Conservation (phyloP, 2,329 filamentous ascomycete genomes). For the Paecilomyces sp. region DNA sequence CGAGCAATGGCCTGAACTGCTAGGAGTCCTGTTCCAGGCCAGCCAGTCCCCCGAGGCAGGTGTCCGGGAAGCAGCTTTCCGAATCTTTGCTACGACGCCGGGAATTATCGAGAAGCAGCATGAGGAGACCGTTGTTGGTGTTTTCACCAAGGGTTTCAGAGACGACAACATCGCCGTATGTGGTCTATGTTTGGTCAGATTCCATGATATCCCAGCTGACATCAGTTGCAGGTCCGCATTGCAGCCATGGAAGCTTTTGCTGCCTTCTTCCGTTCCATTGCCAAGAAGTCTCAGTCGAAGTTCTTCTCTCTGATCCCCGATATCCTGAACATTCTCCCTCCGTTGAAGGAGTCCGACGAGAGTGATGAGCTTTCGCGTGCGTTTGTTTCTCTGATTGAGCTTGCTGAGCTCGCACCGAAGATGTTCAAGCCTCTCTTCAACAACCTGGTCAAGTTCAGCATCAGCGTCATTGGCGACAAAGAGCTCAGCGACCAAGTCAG, state of each 20-base stretch:
- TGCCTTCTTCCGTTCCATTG: constrained; percentile 86
- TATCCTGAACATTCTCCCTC: constrained; percentile 87
- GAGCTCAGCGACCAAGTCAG: constrained; percentile 82
- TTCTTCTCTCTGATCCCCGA: constrained; percentile 84
- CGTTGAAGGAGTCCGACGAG: constrained; percentile 84
- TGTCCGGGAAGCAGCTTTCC: constrained; percentile 86
- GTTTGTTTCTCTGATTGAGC: constrained; percentile 82
- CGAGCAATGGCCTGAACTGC: constrained; percentile 81
- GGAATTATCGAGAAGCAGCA: constrained; percentile 95
- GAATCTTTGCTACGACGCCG: constrained; percentile 91
- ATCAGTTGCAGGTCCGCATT: constrained; percentile 64
- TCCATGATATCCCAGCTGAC: constrained; percentile 7
- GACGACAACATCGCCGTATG: constrained; percentile 73
- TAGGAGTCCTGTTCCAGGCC: constrained; percentile 77
- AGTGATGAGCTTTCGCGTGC: constrained; percentile 88
- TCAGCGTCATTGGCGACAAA: constrained; percentile 93
- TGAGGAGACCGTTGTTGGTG: constrained; percentile 78
- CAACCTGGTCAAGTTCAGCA: constrained; percentile 84
- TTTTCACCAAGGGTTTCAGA: constrained; percentile 87
- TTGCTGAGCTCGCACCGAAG: constrained; percentile 88
- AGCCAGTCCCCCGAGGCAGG: constrained; percentile 78
- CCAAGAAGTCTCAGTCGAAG: constrained; percentile 80
- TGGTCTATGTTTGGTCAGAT: background rate
- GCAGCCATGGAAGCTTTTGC: constrained; percentile 96
- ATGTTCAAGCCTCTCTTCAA: constrained; percentile 97